Conservation (phyloP, 805 yeast species). For the Saccharomyces kudriavzevii region DNA sequence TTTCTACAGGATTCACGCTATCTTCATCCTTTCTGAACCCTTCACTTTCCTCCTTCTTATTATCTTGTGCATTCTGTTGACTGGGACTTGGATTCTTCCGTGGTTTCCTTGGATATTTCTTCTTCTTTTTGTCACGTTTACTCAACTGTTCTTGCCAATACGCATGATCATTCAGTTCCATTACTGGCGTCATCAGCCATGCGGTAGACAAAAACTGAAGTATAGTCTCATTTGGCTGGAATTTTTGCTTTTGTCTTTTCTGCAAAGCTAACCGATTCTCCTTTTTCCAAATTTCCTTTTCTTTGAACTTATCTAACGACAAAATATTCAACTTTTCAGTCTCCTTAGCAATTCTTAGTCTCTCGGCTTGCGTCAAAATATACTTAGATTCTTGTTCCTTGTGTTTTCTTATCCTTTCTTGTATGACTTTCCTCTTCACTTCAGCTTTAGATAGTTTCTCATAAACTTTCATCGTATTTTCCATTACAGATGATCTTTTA, state of each 20-base stretch:
- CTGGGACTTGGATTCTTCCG: conserved; percentile 26
- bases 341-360: conserved; percentile 67
- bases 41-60: not conserved
- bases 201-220: conserved; percentile 15
- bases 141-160: conserved; percentile 35
- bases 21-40: not conserved
- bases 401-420: conserved; percentile 39
- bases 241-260: conserved; percentile 52
- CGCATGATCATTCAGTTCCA: conserved; percentile 48
- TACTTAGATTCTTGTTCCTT: conserved; percentile 37
- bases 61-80: not conserved
- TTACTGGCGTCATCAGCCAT: conserved; percentile 48
- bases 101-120: conserved; percentile 37
- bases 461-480: conserved; percentile 68
- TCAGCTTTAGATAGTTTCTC: conserved; percentile 65
- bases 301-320: conserved; percentile 69
- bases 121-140: conserved; percentile 37
- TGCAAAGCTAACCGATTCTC: conserved; percentile 67
- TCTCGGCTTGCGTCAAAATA: conserved; percentile 36
- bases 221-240: conserved; percentile 40
- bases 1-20: not conserved
- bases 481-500: conserved; percentile 67
- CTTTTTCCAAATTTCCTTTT: conserved; percentile 76
- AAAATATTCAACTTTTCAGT: conserved; percentile 72
- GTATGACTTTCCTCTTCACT: conserved; percentile 40